Percentiles rank a stretch among this genome's conserved stretches.
Evolutionary conservation across 2,329 filamentous ascomycete genomes (phyloP).

Genomic region (Setomelanomma holmii): DNA sequence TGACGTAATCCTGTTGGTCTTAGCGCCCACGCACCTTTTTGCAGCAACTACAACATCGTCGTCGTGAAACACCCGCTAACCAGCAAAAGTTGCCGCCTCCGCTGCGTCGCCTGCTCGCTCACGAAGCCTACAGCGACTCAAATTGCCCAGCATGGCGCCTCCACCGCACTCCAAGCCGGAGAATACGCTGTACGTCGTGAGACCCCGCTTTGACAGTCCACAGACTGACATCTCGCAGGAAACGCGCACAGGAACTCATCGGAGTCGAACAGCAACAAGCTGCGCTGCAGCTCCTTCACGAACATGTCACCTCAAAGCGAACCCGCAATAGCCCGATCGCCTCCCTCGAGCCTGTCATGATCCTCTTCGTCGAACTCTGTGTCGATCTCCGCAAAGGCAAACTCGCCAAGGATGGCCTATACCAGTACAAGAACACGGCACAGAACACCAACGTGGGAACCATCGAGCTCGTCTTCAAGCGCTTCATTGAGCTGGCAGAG

Average conservation of each 20-base stretch:
- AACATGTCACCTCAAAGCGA: slow-evolving; percentile 98
- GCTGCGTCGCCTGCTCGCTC: slow-evolving; percentile 39
- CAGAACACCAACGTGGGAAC: slow-evolving; percentile 99
- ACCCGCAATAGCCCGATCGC: slow-evolving; percentile 97
- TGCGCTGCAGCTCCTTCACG: slow-evolving; percentile 92
- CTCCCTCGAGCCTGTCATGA: slow-evolving; percentile 96
- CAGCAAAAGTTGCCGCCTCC: slow-evolving; percentile 5
- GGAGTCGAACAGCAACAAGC: slow-evolving; percentile 93
- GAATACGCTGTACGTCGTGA: slow-evolving; percentile 75
- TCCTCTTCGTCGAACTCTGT: slow-evolving; percentile 94
- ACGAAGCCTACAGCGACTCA: slow-evolving; percentile 32
- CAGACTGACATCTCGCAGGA: slow-evolving; percentile 28
- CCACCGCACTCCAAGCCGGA: slow-evolving; percentile 97
- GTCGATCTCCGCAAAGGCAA: slow-evolving; percentile 99
- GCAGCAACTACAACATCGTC: slow-evolving; percentile 14
- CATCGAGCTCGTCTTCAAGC: slow-evolving; percentile 95
- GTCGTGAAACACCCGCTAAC: slow-evolving; percentile 21
- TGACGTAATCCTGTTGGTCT: too few relatives aligned
- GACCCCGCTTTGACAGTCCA: not conserved
- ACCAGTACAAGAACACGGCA: slow-evolving; percentile 99
- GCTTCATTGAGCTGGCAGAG: slow-evolving; percentile 96
- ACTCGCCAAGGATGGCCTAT: slow-evolving; percentile 96
- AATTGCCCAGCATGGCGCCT: slow-evolving; percentile 76
- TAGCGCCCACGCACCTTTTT: slow-evolving; percentile 1
- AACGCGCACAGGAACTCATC: slow-evolving; percentile 97